Evolutionary conservation across 2,329 filamentous ascomycete species (phyloP).

Genomic region (Penicillium freii): DNA sequence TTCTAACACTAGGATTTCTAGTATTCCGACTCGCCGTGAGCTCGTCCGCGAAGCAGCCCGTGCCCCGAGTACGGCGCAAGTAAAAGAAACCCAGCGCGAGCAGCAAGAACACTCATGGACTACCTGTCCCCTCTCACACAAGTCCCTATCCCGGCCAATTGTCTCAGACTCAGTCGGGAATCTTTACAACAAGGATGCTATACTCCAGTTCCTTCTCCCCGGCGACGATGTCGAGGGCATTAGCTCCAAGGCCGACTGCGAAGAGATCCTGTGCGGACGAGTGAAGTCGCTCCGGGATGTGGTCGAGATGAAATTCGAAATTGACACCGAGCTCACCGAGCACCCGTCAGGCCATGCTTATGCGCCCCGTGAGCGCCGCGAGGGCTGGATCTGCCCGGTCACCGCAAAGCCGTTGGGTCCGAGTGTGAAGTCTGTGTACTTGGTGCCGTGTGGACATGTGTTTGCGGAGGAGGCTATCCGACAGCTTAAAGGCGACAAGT

Average conservation of each 20-base stretch:
- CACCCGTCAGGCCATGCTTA: slow-evolving; percentile 40
- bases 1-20: slow-evolving; percentile 27
- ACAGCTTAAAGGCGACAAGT: slow-evolving; percentile 67
- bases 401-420: slow-evolving; percentile 84
- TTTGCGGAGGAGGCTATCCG: slow-evolving; percentile 85
- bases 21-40: slow-evolving; percentile 91
- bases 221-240: slow-evolving; percentile 54
- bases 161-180: slow-evolving; percentile 82
- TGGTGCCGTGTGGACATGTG: slow-evolving; percentile 93
- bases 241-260: slow-evolving; percentile 58
- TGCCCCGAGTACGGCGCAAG: slow-evolving; percentile 74
- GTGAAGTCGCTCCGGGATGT: slow-evolving; percentile 83
- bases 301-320: slow-evolving; percentile 76
- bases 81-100: slow-evolving; percentile 85
- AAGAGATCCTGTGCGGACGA: slow-evolving; percentile 58
- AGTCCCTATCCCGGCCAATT: slow-evolving; percentile 68
- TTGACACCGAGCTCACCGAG: slow-evolving; percentile 44
- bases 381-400: slow-evolving; percentile 78
- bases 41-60: slow-evolving; percentile 92
- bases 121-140: slow-evolving; percentile 80
- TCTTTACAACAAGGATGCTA: slow-evolving; percentile 91
- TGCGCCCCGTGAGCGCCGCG: slow-evolving; percentile 41
- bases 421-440: slow-evolving; percentile 74
- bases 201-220: slow-evolving; percentile 67
- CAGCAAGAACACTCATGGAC: slow-evolving; percentile 83